Conservation (phyloP, 2,329 filamentous ascomycete species). For the Trichoderma oligosporum region DNA sequence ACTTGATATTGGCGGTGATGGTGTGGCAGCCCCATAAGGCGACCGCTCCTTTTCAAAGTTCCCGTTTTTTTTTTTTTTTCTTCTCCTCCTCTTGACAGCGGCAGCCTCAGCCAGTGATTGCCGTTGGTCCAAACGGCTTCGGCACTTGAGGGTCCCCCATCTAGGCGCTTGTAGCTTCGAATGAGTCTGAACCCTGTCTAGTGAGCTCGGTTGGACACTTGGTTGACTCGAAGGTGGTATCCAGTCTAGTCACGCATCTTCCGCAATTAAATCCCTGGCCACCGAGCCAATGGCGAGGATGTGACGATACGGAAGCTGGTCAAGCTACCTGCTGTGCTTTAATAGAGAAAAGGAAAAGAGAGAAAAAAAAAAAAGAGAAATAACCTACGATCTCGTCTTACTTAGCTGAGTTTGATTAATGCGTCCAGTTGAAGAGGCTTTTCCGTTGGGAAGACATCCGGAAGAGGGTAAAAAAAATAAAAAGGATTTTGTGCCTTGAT, state of each 20-base stretch:
- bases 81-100: not conserved
- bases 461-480: not conserved
- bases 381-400: no score
- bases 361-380: not conserved
- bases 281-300: slow-evolving; percentile 9
- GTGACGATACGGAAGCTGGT: slow-evolving; percentile 8
- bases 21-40: slow-evolving; percentile 14
- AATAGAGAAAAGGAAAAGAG: not conserved
- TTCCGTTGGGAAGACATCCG: no score
- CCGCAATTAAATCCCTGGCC: slow-evolving; percentile 6
- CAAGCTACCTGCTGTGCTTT: not conserved
- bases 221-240: slow-evolving; percentile 9
- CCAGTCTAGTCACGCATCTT: slow-evolving; percentile 12
- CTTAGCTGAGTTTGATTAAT: no score
- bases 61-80: not conserved
- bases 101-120: not conserved
- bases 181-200: slow-evolving; percentile 15
- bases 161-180: slow-evolving; percentile 10
- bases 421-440: no score
- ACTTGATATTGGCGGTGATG: not conserved
- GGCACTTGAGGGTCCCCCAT: slow-evolving; percentile 16
- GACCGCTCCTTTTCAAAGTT: not conserved
- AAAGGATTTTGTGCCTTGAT: slow-evolving; percentile 11
- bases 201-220: slow-evolving; percentile 13
- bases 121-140: slow-evolving; percentile 5